Evolutionary conservation across 257 asterid species (phyloP), one percentile per base, ranked within the genome.

Genomic region (Penstemon davidsonii): DNA sequence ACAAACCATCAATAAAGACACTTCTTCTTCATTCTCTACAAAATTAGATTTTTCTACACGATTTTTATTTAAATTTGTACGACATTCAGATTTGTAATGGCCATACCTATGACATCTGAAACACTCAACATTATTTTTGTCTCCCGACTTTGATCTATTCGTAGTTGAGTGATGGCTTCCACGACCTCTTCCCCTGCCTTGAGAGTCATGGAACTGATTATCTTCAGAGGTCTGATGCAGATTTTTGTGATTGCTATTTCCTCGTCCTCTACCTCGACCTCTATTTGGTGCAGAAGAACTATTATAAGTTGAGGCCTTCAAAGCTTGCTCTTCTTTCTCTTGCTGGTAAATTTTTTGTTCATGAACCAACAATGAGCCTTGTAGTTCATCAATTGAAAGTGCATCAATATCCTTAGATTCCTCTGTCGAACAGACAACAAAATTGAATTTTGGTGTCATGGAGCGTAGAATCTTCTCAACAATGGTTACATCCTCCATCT

Each of bases 81-180:
- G 41, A 53, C 78, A 68, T 38, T 75, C 76, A 5, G 40, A 71
- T 3, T 4, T 12, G 6, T 19, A 76, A 2, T 76, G 76, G 3
- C 62, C 71, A 43, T 11, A 53, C 45, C 37, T 50, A 6, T 68
- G 67, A 47, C 62, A 74, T 38, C 44, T 13, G 8, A 36, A 68
- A 33, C 75, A 75, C 58, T 75, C 58, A 18, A 55, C 33, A 25
- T 25, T 25, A 25, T 2, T 25, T 2, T 25, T 25, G 33, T 25
- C 33, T 25, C 33, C 33, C 33, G 33, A 25, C 33, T 25, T 25
- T 25, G 33, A 25, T 25, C 0, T 25, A 0, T 25, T 25, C 33
- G 33, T 25, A 25, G 33, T 25, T 25, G 33, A 25, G 33, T 25
- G 33, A 25, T 25, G 33, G 1, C 2, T 2, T 25, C 33, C 33